Percentiles rank a stretch among this genome's conserved stretches.
These are phyloP conservation scores for Zea mays DNA, from an alignment of 176 grass and related monocot genomes.

Conservation along the genomic window DNA sequence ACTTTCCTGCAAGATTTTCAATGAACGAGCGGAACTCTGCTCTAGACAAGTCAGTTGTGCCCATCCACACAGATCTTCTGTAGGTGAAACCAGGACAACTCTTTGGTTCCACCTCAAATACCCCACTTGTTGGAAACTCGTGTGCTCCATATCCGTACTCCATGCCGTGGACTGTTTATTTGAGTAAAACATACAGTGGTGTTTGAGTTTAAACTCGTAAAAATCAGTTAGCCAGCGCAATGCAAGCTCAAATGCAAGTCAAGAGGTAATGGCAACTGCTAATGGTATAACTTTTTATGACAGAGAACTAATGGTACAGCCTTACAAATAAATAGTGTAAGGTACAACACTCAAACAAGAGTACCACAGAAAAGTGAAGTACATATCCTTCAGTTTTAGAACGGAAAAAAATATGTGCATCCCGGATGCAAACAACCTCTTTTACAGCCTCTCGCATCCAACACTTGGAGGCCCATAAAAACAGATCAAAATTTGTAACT, in stretches of 20 bases:
- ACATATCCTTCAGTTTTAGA: background rate
- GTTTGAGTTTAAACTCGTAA: slow-evolving; percentile 15
- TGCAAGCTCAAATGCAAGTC: slow-evolving; percentile 17
- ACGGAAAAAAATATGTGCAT: too few relatives aligned
- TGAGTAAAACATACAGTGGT: slow-evolving; percentile 18
- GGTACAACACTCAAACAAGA: background rate
- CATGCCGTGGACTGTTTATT: slow-evolving; percentile 62
- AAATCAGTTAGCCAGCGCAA: slow-evolving; percentile 8
- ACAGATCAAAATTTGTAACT: too few relatives aligned
- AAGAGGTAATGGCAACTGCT: background rate
- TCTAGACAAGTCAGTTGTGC: slow-evolving; percentile 56
- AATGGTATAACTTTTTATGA: background rate
- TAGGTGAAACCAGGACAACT: slow-evolving; percentile 71
- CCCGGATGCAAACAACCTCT: too few relatives aligned
- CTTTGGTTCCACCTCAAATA: slow-evolving; percentile 83
- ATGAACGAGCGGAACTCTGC: slow-evolving; percentile 71
- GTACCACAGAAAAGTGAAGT: background rate
- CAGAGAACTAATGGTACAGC: background rate
- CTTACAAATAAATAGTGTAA: slow-evolving; percentile 5
- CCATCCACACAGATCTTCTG: slow-evolving; percentile 63
- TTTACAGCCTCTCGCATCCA: too few relatives aligned
- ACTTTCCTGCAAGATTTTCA: slow-evolving; percentile 60
- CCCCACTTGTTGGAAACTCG: slow-evolving; percentile 66
- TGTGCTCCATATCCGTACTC: slow-evolving; percentile 89
- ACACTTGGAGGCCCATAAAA: too few relatives aligned